A percentile compares a stretch with the other conserved stretches of the same genome.
These are phyloP conservation scores for Hyphodiscus sp. DNA, from an alignment of 2,329 filamentous ascomycete genomes.

Conservation along the genomic window DNA sequence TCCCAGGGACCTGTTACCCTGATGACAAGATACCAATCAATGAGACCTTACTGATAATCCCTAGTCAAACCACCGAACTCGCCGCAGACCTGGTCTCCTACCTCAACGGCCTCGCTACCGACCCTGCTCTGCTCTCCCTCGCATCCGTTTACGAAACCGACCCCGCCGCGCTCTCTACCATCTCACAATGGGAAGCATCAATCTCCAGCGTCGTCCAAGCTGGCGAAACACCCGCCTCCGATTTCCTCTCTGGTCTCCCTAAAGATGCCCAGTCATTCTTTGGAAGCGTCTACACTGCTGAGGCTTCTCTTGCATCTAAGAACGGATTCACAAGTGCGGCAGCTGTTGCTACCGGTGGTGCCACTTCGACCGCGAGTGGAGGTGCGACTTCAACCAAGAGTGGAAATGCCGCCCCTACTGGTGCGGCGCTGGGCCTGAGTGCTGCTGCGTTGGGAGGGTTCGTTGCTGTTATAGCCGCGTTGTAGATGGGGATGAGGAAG, in stretches of 20 bases:
- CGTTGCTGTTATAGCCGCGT: conserved; percentile 4
- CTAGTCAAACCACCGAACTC: conserved; percentile 4
- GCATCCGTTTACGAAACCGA: conserved; percentile 6
- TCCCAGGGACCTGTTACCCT: not conserved
- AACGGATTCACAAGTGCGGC: conserved; percentile 3
- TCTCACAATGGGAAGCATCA: conserved; percentile 1
- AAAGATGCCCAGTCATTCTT: conserved; percentile 5
- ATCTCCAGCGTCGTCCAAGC: not conserved
- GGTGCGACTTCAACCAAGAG: not conserved
- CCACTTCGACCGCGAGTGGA: too few relatives aligned
- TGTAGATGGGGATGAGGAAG: not conserved
- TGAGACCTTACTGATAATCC: not conserved
- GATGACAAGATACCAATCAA: not conserved
- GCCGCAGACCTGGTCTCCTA: conserved; percentile 4
- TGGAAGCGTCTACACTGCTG: conserved; percentile 4
- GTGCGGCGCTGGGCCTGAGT: not conserved
- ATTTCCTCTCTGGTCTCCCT: conserved; percentile 5
- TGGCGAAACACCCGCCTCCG: not conserved
- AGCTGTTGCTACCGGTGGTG: not conserved
- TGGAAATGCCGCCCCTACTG: not conserved
- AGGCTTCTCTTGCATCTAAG: conserved; percentile 4
- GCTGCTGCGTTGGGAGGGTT: conserved; percentile 3
- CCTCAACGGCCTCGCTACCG: conserved; percentile 1
- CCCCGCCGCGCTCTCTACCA: conserved; percentile 1
- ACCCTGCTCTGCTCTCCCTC: conserved; percentile 5